Evolutionary conservation across 345 rosid species (phyloP).

Genomic region (Erucastrum elatum): DNA sequence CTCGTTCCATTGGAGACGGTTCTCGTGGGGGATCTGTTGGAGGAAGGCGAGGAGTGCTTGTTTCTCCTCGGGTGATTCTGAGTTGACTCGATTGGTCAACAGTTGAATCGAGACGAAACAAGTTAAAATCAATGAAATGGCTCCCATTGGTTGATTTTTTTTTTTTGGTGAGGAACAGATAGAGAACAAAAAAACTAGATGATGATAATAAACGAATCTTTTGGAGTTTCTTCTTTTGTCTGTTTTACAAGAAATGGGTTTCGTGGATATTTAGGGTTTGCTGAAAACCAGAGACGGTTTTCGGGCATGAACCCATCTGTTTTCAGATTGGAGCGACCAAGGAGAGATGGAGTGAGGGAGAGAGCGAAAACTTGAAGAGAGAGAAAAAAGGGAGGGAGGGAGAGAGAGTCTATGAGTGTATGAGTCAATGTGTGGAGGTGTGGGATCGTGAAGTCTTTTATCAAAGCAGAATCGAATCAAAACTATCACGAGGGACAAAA

Average conservation of each 20-base stretch:
- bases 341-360: constrained; percentile 3
- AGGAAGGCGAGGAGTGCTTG: constrained; percentile 82
- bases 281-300: constrained; percentile 30
- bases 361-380: constrained; percentile 3
- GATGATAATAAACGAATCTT: constrained; percentile 3
- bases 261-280: constrained; percentile 15
- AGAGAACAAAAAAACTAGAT: background rate
- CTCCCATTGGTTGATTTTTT: constrained; percentile 44
- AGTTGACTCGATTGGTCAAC: constrained; percentile 44
- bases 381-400: background rate
- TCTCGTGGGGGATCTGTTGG: constrained; percentile 55
- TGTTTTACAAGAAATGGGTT: background rate
- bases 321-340: constrained; percentile 1
- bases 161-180: background rate
- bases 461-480: constrained; percentile 26
- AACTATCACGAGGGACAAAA: constrained; percentile 38
- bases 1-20: constrained; percentile 76
- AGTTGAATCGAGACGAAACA: constrained; percentile 37
- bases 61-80: constrained; percentile 76
- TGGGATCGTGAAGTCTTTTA: constrained; percentile 26
- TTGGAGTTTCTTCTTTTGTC: constrained; percentile 5
- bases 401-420: background rate
- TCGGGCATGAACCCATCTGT: constrained; percentile 48
- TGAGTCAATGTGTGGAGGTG: constrained; percentile 33
- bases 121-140: constrained; percentile 12